Evolutionary conservation across 1,284 basidiomycete species (phyloP).

Genomic region (Malassezia sp.): DNA sequence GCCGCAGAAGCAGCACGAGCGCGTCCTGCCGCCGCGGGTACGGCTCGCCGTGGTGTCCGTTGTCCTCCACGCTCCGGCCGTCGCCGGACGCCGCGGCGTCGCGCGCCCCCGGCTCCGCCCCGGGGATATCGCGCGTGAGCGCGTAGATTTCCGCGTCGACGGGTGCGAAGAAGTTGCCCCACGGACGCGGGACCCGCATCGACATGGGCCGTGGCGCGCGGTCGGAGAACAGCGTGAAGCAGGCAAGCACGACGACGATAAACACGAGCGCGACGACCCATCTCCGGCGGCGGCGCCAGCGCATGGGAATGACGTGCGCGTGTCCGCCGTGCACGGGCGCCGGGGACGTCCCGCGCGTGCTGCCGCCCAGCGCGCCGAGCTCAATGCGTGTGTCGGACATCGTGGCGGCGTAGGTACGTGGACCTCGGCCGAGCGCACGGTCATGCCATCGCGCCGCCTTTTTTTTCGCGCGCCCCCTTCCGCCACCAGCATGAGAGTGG

Average conservation of each 20-base stretch:
- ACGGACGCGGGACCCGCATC: background rate
- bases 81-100: background rate
- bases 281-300: slow-evolving; percentile 6
- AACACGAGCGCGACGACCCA: background rate
- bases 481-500: slow-evolving; percentile 42
- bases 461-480: slow-evolving; percentile 2
- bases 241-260: background rate
- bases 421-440: slow-evolving; percentile 11
- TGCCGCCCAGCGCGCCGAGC: background rate
- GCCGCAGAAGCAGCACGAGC: slow-evolving; percentile 3
- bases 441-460: background rate
- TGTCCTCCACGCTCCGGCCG: background rate
- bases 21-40: slow-evolving; percentile 9
- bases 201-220: background rate
- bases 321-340: too few species aligned
- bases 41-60: slow-evolving; percentile 3
- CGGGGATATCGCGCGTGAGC: slow-evolving; percentile 7
- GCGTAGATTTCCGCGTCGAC: slow-evolving; percentile 2
- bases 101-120: slow-evolving; percentile 5
- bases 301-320: background rate
- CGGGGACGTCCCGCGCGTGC: background rate
- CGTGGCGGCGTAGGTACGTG: background rate
- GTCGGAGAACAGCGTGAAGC: background rate
- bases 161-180: background rate
- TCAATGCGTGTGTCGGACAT: background rate